Evolutionary conservation across 2,329 filamentous ascomycete genomes (phyloP).

Genomic region (Venturiaceae sp.): DNA sequence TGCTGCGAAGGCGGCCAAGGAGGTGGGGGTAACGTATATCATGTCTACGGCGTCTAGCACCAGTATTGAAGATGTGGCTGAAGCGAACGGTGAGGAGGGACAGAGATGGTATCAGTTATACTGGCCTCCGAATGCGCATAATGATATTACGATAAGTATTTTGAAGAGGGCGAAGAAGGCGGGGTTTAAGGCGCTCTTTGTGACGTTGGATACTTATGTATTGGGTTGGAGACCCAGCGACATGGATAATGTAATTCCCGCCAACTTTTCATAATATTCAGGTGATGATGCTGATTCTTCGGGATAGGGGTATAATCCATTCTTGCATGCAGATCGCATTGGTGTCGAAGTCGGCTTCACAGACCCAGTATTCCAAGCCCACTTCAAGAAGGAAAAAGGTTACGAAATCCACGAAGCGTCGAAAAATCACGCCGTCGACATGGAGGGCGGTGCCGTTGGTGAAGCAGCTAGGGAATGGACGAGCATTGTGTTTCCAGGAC

Average conservation of each 20-base stretch:
- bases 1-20: slow-evolving; percentile 49
- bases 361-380: slow-evolving; percentile 24
- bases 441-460: slow-evolving; percentile 41
- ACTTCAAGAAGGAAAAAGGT: slow-evolving; percentile 20
- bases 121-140: slow-evolving; percentile 51
- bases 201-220: slow-evolving; percentile 63
- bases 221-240: slow-evolving; percentile 61
- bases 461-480: slow-evolving; percentile 23
- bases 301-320: slow-evolving; percentile 46
- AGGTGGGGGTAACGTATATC: slow-evolving; percentile 54
- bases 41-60: slow-evolving; percentile 55
- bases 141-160: slow-evolving; percentile 56
- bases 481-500: slow-evolving; percentile 61
- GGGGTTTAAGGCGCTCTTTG: slow-evolving; percentile 57
- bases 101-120: slow-evolving; percentile 67
- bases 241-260: no score
- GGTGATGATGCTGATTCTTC: no score
- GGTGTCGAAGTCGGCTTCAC: slow-evolving; percentile 25
- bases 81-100: slow-evolving; percentile 46
- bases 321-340: slow-evolving; percentile 37
- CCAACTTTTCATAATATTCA: slow-evolving; percentile 38
- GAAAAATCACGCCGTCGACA: slow-evolving; percentile 46
- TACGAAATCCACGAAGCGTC: slow-evolving; percentile 78
- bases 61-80: slow-evolving; percentile 57
- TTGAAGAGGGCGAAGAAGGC: slow-evolving; percentile 50